phyloP scores from a whole-genome alignment of 2,329 filamentous ascomycete genomes.

The Catunica adiposa region DNA sequence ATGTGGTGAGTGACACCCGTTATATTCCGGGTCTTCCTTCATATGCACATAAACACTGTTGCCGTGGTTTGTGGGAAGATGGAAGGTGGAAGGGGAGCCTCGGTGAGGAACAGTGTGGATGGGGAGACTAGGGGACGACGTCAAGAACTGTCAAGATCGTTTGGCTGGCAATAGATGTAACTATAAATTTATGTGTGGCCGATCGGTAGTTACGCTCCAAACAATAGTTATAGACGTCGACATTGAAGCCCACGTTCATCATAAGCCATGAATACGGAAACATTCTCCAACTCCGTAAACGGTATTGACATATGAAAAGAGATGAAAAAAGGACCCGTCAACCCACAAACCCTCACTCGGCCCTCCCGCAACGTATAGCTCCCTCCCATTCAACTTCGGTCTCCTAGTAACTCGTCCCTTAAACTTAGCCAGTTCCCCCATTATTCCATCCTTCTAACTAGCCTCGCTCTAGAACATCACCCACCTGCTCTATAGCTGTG shows the following conservation, averaged over 20 bases:
- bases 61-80: neutral
- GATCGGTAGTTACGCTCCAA: too few species aligned
- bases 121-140: neutral
- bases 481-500: neutral
- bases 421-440: neutral
- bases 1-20: neutral
- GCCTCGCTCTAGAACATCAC: neutral
- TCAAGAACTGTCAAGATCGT: neutral
- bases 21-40: neutral
- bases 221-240: too few species aligned
- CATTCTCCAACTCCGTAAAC: too few species aligned
- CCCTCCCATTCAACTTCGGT: too few species aligned
- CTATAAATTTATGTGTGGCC: neutral
- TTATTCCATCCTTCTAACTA: neutral
- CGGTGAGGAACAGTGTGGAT: neutral
- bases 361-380: too few species aligned
- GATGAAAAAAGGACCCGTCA: too few species aligned
- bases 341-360: too few species aligned
- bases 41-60: neutral
- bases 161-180: neutral
- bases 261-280: too few species aligned
- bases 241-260: too few species aligned
- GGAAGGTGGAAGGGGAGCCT: neutral
- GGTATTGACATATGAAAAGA: too few species aligned
- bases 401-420: too few species aligned